Evolutionary conservation across 169 alveolate species (phyloP).

Genomic region (Plasmodium yoelii): DNA sequence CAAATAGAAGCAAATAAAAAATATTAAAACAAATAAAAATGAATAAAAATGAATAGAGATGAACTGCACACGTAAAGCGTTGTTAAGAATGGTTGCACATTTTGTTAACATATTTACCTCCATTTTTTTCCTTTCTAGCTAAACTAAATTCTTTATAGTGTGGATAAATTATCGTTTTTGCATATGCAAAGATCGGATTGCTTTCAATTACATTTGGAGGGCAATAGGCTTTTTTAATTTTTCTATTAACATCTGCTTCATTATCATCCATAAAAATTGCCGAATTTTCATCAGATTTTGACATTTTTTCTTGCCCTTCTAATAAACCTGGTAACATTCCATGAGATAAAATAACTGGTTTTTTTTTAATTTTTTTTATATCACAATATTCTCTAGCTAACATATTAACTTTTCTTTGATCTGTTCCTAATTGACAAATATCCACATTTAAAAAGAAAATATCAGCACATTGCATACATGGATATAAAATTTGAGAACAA

Average conservation of each 20-base stretch:
- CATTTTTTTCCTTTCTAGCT: conserved; percentile 87
- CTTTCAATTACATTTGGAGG: conserved; percentile 92
- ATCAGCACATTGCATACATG: conserved; percentile 99
- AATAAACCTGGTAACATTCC: conserved; percentile 96
- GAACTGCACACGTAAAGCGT: not conserved
- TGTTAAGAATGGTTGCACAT: too few relatives aligned
- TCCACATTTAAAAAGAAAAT: conserved; percentile 98
- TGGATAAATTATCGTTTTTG: conserved; percentile 90
- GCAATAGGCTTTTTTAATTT: conserved; percentile 97
- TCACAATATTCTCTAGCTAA: conserved; percentile 96
- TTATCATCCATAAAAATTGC: conserved; percentile 99
- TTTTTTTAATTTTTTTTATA: conserved; percentile 84
- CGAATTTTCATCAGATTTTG: conserved; percentile 95
- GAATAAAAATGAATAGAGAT: too few relatives aligned
- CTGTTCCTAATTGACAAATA: conserved; percentile 98
- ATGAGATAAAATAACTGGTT: conserved; percentile 96
- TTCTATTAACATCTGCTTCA: conserved; percentile 93
- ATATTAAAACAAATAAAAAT: too few relatives aligned
- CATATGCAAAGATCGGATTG: conserved; percentile 97
- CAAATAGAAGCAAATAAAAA: too few relatives aligned
- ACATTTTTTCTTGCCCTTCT: conserved; percentile 98
- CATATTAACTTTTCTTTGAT: conserved; percentile 99
- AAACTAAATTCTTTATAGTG: conserved; percentile 81
- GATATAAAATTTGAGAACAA: conserved; percentile 93
- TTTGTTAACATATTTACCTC: conserved; percentile 84